Percentiles rank a stretch among this genome's conserved stretches.
These are phyloP conservation scores for Ogataea paradorogensis DNA, from an alignment of 805 yeast genomes.

Conservation along the genomic window DNA sequence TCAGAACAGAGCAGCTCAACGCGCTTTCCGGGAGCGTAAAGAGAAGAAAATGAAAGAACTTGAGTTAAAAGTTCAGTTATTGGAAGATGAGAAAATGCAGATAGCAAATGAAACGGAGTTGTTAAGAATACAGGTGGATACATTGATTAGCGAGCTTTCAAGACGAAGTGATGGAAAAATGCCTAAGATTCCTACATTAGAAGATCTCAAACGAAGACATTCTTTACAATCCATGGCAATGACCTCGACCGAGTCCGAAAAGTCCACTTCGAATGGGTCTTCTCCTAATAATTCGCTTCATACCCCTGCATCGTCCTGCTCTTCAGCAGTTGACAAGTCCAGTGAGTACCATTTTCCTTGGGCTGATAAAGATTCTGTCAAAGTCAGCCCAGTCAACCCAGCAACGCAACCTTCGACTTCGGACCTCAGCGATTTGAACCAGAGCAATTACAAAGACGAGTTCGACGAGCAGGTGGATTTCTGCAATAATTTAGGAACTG, in stretches of 20 bases:
- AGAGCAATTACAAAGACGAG: slow-evolving; percentile 29
- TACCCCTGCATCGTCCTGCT: slow-evolving; percentile 22
- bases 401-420: background rate
- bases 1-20: slow-evolving; percentile 97
- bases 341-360: slow-evolving; percentile 11
- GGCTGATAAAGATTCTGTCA: slow-evolving; percentile 2
- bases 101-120: slow-evolving; percentile 71
- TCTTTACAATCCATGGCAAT: background rate
- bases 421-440: slow-evolving; percentile 18
- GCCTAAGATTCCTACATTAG: slow-evolving; percentile 2
- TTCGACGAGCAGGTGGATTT: slow-evolving; percentile 75
- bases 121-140: slow-evolving; percentile 70
- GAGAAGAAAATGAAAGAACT: slow-evolving; percentile 82
- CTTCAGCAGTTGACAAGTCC: slow-evolving; percentile 6
- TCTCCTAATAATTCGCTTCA: slow-evolving; percentile 14
- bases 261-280: slow-evolving; percentile 16
- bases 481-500: slow-evolving; percentile 72
- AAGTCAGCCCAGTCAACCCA: no score
- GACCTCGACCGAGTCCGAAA: slow-evolving; percentile 19
- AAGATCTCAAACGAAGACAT: background rate
- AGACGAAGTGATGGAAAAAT: slow-evolving; percentile 17
- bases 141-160: slow-evolving; percentile 64
- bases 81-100: slow-evolving; percentile 70
- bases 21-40: slow-evolving; percentile 94
- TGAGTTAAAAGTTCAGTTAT: slow-evolving; percentile 67